These are phyloP conservation scores for Amanita fuliginea DNA, from an alignment of 768 basidiomycete genomes.

Conservation along the genomic window DNA sequence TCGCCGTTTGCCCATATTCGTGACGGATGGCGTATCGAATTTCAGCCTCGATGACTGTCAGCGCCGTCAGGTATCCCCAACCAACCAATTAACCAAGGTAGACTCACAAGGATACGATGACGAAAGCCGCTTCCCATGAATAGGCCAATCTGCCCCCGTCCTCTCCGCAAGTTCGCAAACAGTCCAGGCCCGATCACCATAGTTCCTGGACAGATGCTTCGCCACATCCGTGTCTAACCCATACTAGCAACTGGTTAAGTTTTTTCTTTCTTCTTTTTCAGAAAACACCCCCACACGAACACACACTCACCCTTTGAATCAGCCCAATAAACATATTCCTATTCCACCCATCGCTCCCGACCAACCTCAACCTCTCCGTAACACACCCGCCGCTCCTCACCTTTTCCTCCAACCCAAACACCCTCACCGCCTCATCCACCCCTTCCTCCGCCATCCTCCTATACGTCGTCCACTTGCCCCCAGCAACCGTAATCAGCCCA, in stretches of 20 bases:
- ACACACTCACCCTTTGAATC: conserved; percentile 65
- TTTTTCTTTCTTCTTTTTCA: too few relatives aligned
- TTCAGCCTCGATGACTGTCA: conserved; percentile 83
- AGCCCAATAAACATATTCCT: conserved; percentile 95
- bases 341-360: conserved; percentile 92
- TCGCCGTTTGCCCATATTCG: conserved; percentile 89
- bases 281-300: too few relatives aligned
- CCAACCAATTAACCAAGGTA: too few relatives aligned
- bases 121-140: conserved; percentile 67
- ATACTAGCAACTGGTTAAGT: conserved; percentile 29
- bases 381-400: conserved; percentile 54
- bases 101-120: conserved; percentile 65
- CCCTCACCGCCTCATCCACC: conserved; percentile 76
- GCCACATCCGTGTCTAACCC: conserved; percentile 89
- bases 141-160: conserved; percentile 75
- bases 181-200: conserved; percentile 95
- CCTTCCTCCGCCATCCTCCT: conserved; percentile 93
- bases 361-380: conserved; percentile 70
- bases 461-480: conserved; percentile 99
- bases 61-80: too few relatives aligned
- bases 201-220: conserved; percentile 84
- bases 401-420: conserved; percentile 52
- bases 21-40: conserved; percentile 78
- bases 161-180: conserved; percentile 73
- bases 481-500: conserved; percentile 88